Base-by-base conservation (phyloP, 2,329 filamentous ascomycete species). In the Emydomyces testavorans region DNA sequence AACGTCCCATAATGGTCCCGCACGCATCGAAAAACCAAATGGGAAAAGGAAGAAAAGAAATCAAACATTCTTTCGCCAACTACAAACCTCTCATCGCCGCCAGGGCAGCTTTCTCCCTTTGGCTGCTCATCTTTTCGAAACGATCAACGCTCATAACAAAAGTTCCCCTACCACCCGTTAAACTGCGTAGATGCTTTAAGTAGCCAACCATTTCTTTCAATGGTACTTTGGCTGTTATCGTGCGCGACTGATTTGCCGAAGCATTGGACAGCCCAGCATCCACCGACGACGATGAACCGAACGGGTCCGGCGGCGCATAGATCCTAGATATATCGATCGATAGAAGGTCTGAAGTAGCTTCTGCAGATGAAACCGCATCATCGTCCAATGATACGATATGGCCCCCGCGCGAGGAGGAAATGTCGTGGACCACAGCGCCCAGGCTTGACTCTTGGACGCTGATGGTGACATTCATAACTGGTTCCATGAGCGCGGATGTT, bases 201-300 rank as follows among this genome's bases (percentile, higher is more conserved):
- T 96, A 98, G 35, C 90, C 85, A 29, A 96, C 82, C 86, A 96
- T 95, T 66, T 96, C 90, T 67, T 92, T 93, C 58, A 96, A 73
- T 26, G 92, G 92, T 23, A 96, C 90, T 58, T 85, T 80, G 18
- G 89, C 92, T 8, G 83, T 80, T 56, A 98, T 86, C 42, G 82
- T 74, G 48, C 75, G 65, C 50, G 79, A 77, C 26, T 73, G 65
- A 36, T 65, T 65, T 2, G 61, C 54, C 49, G 18, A 46, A 41
- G n/a, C 50, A 41, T 15, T 15, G 23, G 38, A 41, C 39, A 51
- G n/a, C 1, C 26, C 39, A 10, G 23, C 35, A 15, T 42, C 34
- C 8, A 13, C 23, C 4, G 46, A 47, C 36, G 41, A 41, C 68
- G 71, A 53, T 5, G 57, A 57, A 69, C 71, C 62, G 71, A 90